A percentile compares a stretch with the other conserved stretches of the same genome.
These are phyloP conservation scores for Globisporangium barbulae DNA, from an alignment of 352 stramenopile genomes.

Conservation along the genomic window DNA sequence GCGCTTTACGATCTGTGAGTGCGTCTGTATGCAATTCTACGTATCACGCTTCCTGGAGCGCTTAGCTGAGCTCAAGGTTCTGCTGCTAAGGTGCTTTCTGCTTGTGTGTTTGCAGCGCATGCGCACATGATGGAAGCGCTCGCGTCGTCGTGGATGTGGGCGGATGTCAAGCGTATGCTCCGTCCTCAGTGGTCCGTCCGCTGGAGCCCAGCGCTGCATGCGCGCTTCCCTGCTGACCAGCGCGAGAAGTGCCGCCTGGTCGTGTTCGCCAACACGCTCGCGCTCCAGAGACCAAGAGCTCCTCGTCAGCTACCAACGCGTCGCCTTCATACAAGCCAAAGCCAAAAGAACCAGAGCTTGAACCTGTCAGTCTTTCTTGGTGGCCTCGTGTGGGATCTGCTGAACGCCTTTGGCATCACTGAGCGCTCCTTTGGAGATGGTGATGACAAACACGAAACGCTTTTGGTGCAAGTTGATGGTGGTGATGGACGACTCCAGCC, in stretches of 20 bases:
- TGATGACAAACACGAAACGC: not conserved
- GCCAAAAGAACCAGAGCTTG: not conserved
- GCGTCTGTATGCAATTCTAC: not conserved
- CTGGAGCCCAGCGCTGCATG: slow-evolving; percentile 53
- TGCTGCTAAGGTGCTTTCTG: not conserved
- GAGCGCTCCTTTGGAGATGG: not conserved
- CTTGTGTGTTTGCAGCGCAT: slow-evolving; percentile 20
- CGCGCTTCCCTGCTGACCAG: slow-evolving; percentile 44
- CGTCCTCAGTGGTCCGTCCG: slow-evolving; percentile 49
- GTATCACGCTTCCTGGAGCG: not conserved
- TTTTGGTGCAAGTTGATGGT: not conserved
- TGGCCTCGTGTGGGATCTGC: not conserved
- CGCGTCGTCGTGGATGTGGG: slow-evolving; percentile 29
- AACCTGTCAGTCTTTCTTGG: not conserved
- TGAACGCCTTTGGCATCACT: not conserved
- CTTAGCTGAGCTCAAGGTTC: not conserved
- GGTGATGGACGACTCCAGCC: not conserved
- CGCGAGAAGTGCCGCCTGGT: slow-evolving; percentile 61
- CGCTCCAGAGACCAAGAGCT: slow-evolving; percentile 12
- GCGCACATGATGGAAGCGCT: slow-evolving; percentile 22
- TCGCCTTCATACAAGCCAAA: not conserved
- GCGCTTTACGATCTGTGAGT: slow-evolving; percentile 46
- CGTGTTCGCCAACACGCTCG: slow-evolving; percentile 45
- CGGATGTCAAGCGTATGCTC: slow-evolving; percentile 43
- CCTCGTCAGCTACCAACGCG: not conserved